Evolutionary conservation across 1,284 basidiomycete species (phyloP).

Genomic region (Rhodotorula glutinis): DNA sequence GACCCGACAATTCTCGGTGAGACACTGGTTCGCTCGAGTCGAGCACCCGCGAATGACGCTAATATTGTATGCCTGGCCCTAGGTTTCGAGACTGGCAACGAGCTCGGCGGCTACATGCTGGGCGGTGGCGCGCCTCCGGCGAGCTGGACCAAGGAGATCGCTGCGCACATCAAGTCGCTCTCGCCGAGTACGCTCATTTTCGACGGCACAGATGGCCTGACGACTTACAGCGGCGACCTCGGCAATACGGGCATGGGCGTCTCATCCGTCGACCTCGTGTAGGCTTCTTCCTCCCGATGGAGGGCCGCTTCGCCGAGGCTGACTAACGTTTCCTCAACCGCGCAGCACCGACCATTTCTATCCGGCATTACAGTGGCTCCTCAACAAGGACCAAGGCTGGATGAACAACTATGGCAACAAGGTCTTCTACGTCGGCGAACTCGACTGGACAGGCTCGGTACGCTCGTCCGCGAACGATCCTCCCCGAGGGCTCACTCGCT

Average conservation of each 20-base stretch:
- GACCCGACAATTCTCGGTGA: conserved; percentile 42
- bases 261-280: conserved; percentile 34
- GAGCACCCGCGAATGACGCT: no score
- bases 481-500: not conserved
- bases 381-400: conserved; percentile 31
- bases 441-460: conserved; percentile 40
- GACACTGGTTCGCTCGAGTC: no score
- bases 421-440: conserved; percentile 41
- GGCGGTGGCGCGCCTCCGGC: conserved; percentile 45
- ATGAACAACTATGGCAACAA: conserved; percentile 23
- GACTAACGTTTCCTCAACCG: not conserved
- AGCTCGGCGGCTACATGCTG: conserved; percentile 46
- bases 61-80: no score
- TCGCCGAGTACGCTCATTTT: conserved; percentile 48
- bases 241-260: conserved; percentile 28
- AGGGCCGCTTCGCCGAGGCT: not conserved
- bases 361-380: conserved; percentile 38
- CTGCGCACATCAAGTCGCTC: conserved; percentile 46
- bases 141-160: conserved; percentile 48
- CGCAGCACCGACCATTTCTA: conserved; percentile 44
- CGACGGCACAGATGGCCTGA: conserved; percentile 42
- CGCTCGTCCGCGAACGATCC: not conserved
- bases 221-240: conserved; percentile 24
- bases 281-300: not conserved
- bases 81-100: conserved; percentile 51